These are phyloP conservation scores for Fusarium sp. DNA, from an alignment of 2,329 filamentous ascomycete species.

Conservation along the genomic window DNA sequence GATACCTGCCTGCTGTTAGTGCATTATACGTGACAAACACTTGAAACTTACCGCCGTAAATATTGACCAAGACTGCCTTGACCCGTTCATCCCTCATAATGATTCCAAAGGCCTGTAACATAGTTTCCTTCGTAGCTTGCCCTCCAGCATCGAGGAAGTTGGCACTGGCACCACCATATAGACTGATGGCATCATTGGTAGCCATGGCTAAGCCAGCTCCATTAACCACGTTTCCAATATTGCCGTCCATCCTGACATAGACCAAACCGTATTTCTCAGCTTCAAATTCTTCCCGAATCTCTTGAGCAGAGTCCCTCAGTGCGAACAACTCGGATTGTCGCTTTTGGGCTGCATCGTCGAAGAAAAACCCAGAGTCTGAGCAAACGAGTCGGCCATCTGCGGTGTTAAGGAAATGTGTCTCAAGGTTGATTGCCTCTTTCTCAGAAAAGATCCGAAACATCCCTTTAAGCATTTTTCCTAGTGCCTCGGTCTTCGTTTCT, in stretches of 20 bases:
- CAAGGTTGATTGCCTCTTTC: conserved; percentile 60
- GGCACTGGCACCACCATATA: conserved; percentile 75
- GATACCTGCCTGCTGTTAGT: conserved; percentile 51
- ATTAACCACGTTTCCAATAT: conserved; percentile 87
- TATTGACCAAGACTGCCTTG: conserved; percentile 72
- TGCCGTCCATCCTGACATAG: conserved; percentile 73
- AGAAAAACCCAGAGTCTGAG: conserved; percentile 55
- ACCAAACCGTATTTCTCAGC: conserved; percentile 76
- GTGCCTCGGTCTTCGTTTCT: not conserved
- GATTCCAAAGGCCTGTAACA: conserved; percentile 80
- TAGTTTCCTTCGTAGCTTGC: conserved; percentile 85
- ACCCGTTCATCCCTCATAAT: conserved; percentile 79
- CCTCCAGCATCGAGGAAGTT: conserved; percentile 94
- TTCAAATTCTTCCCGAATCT: conserved; percentile 51
- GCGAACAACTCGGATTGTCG: conserved; percentile 56
- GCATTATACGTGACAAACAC: rapidly evolving
- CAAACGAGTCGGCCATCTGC: conserved; percentile 46
- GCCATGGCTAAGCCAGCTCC: conserved; percentile 93
- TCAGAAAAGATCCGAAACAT: conserved; percentile 55
- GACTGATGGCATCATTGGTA: conserved; percentile 81
- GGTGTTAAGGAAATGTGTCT: conserved; percentile 53
- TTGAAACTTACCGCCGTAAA: conserved; percentile 56
- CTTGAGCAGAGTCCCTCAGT: conserved; percentile 49
- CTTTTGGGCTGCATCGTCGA: conserved; percentile 61
- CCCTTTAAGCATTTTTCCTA: conserved; percentile 36